A percentile compares a stretch with the other conserved stretches of the same genome.
Evolutionary conservation across 1,284 basidiomycete species (phyloP).

Genomic region (Tilletia indica): DNA sequence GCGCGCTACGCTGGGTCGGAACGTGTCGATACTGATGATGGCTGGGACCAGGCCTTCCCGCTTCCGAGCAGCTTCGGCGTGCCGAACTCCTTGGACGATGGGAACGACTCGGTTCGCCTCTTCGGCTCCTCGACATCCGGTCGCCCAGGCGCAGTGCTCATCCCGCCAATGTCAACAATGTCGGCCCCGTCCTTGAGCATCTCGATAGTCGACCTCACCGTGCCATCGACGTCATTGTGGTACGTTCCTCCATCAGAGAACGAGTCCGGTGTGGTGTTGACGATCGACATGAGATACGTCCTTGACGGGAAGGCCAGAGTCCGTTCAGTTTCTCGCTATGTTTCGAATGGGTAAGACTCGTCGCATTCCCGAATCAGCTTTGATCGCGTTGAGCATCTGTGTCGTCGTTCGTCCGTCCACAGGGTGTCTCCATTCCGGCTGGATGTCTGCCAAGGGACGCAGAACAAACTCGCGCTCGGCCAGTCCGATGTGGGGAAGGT

Average conservation of each 20-base stretch:
- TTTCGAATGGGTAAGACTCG: slow-evolving; percentile 36
- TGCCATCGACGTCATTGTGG: slow-evolving; percentile 59
- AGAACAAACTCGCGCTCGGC: slow-evolving; percentile 88
- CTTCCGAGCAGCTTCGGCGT: slow-evolving; percentile 41
- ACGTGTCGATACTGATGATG: slow-evolving; percentile 83
- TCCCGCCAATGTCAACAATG: slow-evolving; percentile 90
- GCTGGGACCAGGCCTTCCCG: slow-evolving; percentile 49
- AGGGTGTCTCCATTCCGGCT: slow-evolving; percentile 52
- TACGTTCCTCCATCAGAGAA: slow-evolving; percentile 80
- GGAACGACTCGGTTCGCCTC: slow-evolving; percentile 70
- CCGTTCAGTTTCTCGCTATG: background rate
- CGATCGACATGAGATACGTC: slow-evolving; percentile 85
- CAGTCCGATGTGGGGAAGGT: slow-evolving; percentile 79
- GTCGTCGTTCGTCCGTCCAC: slow-evolving; percentile 39
- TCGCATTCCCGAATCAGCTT: slow-evolving; percentile 33
- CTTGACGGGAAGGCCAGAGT: slow-evolving; percentile 39
- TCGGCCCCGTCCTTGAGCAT: slow-evolving; percentile 60
- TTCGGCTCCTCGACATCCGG: slow-evolving; percentile 61
- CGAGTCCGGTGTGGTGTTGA: slow-evolving; percentile 93
- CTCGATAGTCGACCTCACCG: slow-evolving; percentile 27
- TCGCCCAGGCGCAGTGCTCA: slow-evolving; percentile 63
- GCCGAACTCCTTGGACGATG: slow-evolving; percentile 53
- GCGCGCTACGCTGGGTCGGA: slow-evolving; percentile 77
- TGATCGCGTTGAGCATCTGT: slow-evolving; percentile 44
- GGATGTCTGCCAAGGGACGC: slow-evolving; percentile 72